Conservation (phyloP, 2,329 filamentous ascomycete genomes). For the Spiromastix sp. region DNA sequence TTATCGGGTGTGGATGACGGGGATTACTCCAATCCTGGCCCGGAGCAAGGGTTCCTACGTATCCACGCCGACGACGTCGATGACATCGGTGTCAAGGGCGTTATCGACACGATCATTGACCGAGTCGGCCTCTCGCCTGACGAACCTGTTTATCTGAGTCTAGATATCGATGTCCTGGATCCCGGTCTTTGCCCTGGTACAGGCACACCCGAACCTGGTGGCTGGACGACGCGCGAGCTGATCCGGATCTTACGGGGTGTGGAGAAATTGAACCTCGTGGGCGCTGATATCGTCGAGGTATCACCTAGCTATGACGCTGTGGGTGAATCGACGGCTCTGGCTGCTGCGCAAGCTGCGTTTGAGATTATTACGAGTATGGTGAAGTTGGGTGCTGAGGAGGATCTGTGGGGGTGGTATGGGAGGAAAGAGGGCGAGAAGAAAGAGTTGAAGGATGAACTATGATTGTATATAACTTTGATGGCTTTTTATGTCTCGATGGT, state of each 20-base stretch:
- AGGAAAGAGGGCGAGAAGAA: conserved; percentile 15
- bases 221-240: conserved; percentile 82
- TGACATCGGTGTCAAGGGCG: conserved; percentile 61
- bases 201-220: conserved; percentile 80
- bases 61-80: conserved; percentile 83
- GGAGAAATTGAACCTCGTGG: conserved; percentile 71
- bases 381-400: conserved; percentile 30
- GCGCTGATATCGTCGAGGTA: conserved; percentile 84
- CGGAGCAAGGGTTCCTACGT: conserved; percentile 65
- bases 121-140: conserved; percentile 55
- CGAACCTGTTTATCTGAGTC: conserved; percentile 67
- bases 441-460: conserved; percentile 17
- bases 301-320: conserved; percentile 72
- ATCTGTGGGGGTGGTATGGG: conserved; percentile 32
- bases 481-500: neutral
- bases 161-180: conserved; percentile 75
- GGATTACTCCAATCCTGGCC: conserved; percentile 60
- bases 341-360: conserved; percentile 73
- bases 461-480: conserved; percentile 7
- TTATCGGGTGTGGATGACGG: conserved; percentile 54
- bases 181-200: conserved; percentile 63
- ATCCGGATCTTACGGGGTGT: conserved; percentile 74
- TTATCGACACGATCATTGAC: conserved; percentile 60
- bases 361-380: conserved; percentile 63
- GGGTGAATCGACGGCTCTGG: conserved; percentile 72